These are phyloP conservation scores for Diaporthe batatas DNA, from an alignment of 2,329 filamentous ascomycete genomes.

Conservation along the genomic window DNA sequence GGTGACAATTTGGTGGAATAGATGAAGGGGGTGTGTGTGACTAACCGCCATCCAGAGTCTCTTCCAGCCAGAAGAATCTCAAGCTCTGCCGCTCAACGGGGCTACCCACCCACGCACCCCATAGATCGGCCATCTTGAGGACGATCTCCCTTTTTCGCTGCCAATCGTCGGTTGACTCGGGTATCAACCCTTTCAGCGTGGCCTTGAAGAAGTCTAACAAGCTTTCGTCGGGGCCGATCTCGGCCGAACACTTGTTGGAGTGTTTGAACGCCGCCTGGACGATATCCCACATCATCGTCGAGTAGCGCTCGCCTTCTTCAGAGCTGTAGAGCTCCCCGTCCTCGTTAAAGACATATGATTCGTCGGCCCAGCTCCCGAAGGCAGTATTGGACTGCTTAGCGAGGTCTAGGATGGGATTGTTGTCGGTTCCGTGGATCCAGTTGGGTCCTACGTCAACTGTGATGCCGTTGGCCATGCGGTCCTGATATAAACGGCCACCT, in stretches of 20 bases:
- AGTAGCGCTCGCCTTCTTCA: slow-evolving; percentile 60
- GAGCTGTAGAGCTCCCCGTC: slow-evolving; percentile 64
- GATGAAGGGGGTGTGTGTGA: background rate
- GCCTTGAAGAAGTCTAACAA: slow-evolving; percentile 67
- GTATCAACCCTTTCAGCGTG: slow-evolving; percentile 60
- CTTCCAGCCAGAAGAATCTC: slow-evolving; percentile 83
- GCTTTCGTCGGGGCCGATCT: slow-evolving; percentile 62
- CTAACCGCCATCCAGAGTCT: slow-evolving; percentile 79
- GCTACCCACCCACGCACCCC: slow-evolving; percentile 79
- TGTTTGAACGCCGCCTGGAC: slow-evolving; percentile 76
- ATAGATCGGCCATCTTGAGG: slow-evolving; percentile 71
- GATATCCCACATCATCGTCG: slow-evolving; percentile 74
- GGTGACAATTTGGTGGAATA: background rate
- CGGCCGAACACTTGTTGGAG: slow-evolving; percentile 68
- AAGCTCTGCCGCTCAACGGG: slow-evolving; percentile 75
- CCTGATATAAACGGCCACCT: slow-evolving; percentile 73
- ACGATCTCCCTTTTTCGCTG: slow-evolving; percentile 58
- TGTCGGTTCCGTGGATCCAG: slow-evolving; percentile 81
- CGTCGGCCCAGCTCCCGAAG: slow-evolving; percentile 62
- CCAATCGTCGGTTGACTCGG: slow-evolving; percentile 57
- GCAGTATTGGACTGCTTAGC: slow-evolving; percentile 71
- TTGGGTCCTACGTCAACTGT: slow-evolving; percentile 77
- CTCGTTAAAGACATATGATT: slow-evolving; percentile 69
- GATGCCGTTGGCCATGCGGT: slow-evolving; percentile 61
- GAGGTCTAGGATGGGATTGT: slow-evolving; percentile 78